phyloP scores from a whole-genome alignment of 805 yeast species.

The Candida xyloterini region DNA sequence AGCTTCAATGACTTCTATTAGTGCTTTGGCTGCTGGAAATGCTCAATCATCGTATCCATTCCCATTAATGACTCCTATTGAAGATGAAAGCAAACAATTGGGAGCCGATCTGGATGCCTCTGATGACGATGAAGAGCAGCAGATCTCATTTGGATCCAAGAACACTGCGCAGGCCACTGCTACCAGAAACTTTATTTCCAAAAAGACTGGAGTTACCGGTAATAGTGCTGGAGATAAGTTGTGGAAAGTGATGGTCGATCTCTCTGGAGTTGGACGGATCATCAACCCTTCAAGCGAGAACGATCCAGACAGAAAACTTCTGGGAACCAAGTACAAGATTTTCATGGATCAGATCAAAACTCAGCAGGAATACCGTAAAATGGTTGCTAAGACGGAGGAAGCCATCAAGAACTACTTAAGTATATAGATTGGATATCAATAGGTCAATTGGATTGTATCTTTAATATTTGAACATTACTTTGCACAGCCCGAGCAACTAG shows the following conservation, averaged over 20 bases:
- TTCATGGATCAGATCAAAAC: constrained; percentile 84
- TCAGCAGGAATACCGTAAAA: constrained; percentile 71
- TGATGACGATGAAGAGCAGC: constrained; percentile 41
- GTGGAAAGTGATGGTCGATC: constrained; percentile 83
- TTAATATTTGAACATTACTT: no score
- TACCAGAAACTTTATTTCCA: constrained; percentile 39
- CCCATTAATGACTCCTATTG: constrained; percentile 43
- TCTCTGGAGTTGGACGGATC: constrained; percentile 81
- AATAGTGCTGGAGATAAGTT: constrained; percentile 53
- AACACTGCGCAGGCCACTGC: constrained; percentile 52
- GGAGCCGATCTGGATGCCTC: constrained; percentile 24
- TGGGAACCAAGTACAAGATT: constrained; percentile 77
- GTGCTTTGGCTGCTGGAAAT: constrained; percentile 42
- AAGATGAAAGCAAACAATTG: constrained; percentile 33
- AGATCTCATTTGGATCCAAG: constrained; percentile 60
- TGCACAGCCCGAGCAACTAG: constrained; percentile 2
- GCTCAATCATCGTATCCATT: constrained; percentile 44
- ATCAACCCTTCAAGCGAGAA: constrained; percentile 60
- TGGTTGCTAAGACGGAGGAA: constrained; percentile 52
- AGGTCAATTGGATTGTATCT: background rate
- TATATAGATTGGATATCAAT: constrained; percentile 14
- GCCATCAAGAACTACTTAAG: constrained; percentile 31
- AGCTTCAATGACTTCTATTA: constrained; percentile 57
- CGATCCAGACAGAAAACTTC: constrained; percentile 65
- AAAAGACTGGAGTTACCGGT: constrained; percentile 11